Percentiles rank a stretch among this genome's conserved stretches.
Conservation (phyloP, 352 stramenopile genomes). For the Pythium folliculosum region DNA sequence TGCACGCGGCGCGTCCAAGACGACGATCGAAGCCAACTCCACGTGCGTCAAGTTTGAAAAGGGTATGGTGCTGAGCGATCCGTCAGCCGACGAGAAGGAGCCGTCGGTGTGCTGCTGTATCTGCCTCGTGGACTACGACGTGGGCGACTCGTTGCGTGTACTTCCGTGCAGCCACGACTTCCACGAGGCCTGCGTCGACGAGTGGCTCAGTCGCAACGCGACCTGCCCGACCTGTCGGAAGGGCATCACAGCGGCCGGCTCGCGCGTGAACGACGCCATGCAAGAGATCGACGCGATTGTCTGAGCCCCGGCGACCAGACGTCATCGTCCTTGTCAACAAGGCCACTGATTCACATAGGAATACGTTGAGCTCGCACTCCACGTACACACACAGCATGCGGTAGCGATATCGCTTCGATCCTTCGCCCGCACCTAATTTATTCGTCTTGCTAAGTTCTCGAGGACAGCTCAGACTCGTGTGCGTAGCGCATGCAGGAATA, state of each 20-base stretch:
- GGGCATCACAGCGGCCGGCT: background rate
- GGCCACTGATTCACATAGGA: background rate
- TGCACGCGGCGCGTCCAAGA: slow-evolving; percentile 17
- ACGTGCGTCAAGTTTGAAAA: slow-evolving; percentile 18
- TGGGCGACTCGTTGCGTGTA: slow-evolving; percentile 20
- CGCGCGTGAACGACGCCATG: slow-evolving; percentile 1
- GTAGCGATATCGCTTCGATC: no score
- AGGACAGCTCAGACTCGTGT: no score
- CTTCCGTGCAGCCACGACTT: slow-evolving; percentile 28
- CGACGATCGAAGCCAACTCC: slow-evolving; percentile 22
- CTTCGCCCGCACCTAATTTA: no score
- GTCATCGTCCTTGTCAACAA: background rate
- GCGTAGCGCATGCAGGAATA: no score
- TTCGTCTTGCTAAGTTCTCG: no score
- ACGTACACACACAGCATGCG: no score
- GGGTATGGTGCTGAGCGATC: slow-evolving; percentile 1
- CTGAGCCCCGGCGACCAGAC: background rate
- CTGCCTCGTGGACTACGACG: slow-evolving; percentile 30
- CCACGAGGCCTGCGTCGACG: slow-evolving; percentile 27
- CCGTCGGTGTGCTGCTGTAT: slow-evolving; percentile 25
- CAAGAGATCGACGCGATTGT: slow-evolving; percentile 24
- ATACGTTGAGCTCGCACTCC: no score
- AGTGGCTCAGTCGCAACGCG: slow-evolving; percentile 30
- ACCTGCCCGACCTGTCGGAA: slow-evolving; percentile 29
- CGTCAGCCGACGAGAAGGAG: slow-evolving; percentile 4